phyloP scores from a whole-genome alignment of 164 flowering plant species.

The Vitis labrusca region DNA sequence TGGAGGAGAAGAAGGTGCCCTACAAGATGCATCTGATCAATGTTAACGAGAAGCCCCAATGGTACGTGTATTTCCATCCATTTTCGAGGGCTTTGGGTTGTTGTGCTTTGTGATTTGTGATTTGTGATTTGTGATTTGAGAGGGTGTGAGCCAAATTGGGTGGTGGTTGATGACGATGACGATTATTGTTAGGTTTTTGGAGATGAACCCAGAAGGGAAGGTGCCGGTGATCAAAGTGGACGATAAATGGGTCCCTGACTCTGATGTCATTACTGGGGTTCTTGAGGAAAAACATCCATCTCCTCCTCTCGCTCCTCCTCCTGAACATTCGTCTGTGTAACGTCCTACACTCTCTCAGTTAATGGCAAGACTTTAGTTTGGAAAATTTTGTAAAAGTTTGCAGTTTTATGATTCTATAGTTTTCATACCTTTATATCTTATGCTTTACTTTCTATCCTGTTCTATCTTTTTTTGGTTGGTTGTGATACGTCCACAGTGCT shows the following conservation, averaged over 20 bases:
- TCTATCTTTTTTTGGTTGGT: too few relatives aligned
- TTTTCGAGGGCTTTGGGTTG: background rate
- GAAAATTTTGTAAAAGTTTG: too few relatives aligned
- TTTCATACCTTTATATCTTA: too few relatives aligned
- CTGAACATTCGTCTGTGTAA: conserved; percentile 73
- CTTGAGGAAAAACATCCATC: conserved; percentile 82
- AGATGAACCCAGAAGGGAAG: conserved; percentile 78
- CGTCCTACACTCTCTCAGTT: conserved; percentile 9
- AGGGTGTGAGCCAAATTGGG: background rate
- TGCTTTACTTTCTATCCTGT: too few relatives aligned
- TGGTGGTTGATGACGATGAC: conserved; percentile 2
- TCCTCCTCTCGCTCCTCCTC: conserved; percentile 64
- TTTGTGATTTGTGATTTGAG: background rate
- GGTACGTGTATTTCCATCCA: conserved; percentile 34
- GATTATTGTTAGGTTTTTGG: conserved; percentile 57
- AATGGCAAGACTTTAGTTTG: too few relatives aligned
- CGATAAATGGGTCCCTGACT: conserved; percentile 77
- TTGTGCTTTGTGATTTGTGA: background rate
- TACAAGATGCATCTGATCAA: conserved; percentile 61
- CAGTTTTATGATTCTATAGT: too few relatives aligned
- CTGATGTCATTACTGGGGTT: conserved; percentile 73
- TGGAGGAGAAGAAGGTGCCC: conserved; percentile 86
- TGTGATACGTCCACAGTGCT: too few relatives aligned
- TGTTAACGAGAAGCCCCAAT: conserved; percentile 63
- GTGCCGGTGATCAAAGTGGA: conserved; percentile 76